Percentiles rank a stretch among this genome's conserved stretches.
Conservation (phyloP, 2,329 filamentous ascomycete species). For the Colletotrichum lini region DNA sequence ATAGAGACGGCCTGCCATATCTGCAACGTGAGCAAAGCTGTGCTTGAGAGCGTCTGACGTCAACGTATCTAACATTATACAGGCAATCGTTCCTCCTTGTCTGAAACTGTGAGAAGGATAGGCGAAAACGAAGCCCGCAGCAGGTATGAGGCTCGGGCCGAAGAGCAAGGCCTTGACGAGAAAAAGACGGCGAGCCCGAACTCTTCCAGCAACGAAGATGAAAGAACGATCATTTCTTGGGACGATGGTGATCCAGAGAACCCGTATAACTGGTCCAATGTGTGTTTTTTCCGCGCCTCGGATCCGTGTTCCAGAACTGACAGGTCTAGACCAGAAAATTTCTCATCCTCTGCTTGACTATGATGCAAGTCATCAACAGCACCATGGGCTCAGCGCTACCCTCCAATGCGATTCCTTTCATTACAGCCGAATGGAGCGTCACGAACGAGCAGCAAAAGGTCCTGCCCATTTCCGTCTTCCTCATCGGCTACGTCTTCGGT, state of each 20-base stretch:
- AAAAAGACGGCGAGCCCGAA: constrained; percentile 13
- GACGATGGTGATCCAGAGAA: constrained; percentile 64
- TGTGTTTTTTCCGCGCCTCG: constrained; percentile 43
- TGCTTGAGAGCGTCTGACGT: background rate
- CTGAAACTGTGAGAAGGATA: constrained; percentile 39
- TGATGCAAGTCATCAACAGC: constrained; percentile 75
- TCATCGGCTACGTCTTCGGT: constrained; percentile 75
- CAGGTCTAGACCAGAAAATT: constrained; percentile 66
- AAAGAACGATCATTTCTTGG: constrained; percentile 54
- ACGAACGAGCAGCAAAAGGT: constrained; percentile 61
- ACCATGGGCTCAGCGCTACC: constrained; percentile 77
- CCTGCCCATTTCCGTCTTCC: constrained; percentile 74
- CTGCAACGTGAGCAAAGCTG: constrained; percentile 26
- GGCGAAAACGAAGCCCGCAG: constrained; percentile 59
- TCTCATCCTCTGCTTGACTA: constrained; percentile 67
- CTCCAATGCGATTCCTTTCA: constrained; percentile 72
- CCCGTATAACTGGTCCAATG: constrained; percentile 66
- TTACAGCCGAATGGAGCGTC: constrained; percentile 70
- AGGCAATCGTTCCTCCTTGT: constrained; percentile 26
- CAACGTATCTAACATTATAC: background rate
- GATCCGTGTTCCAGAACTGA: background rate
- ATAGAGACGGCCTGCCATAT: constrained; percentile 4
- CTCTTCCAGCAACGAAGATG: constrained; percentile 49
- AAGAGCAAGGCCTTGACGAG: constrained; percentile 55
- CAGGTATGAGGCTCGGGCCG: constrained; percentile 51